Conservation (phyloP, 768 basidiomycete genomes). For the Mycena amicta region DNA sequence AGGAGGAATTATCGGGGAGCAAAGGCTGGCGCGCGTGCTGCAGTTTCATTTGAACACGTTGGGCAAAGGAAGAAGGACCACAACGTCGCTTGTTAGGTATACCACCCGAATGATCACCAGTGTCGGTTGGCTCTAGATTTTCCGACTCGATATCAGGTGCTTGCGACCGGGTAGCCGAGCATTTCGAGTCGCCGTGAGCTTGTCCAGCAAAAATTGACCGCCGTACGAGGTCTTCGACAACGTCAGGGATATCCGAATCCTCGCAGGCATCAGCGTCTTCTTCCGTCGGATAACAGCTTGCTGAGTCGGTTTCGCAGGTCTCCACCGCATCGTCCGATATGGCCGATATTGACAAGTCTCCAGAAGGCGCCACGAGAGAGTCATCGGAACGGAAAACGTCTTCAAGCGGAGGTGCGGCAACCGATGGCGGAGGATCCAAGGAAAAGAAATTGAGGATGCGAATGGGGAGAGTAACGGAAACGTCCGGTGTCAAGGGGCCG, state of each 20-base stretch:
- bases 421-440: constrained; percentile 74
- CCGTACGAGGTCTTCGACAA: constrained; percentile 39
- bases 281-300: not conserved
- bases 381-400: not conserved
- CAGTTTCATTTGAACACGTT: constrained; percentile 46
- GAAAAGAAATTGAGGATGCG: constrained; percentile 83
- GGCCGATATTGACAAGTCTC: not conserved
- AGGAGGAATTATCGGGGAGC: not conserved
- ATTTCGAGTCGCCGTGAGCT: not conserved
- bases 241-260: constrained; percentile 32
- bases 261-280: not conserved
- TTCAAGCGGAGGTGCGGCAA: constrained; percentile 5
- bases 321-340: not conserved
- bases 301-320: not conserved
- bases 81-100: constrained; percentile 9
- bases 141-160: not conserved
- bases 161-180: too few species aligned
- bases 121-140: constrained; percentile 5
- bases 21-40: constrained; percentile 5
- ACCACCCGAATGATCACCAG: not conserved
- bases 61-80: constrained; percentile 43
- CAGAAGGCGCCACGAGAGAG: too few species aligned
- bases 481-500: constrained; percentile 60
- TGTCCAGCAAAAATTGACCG: constrained; percentile 34
- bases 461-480: constrained; percentile 73